A percentile compares a stretch with the other conserved stretches of the same genome.
These are phyloP conservation scores for Calonectria hongkongensis DNA, from an alignment of 2,329 filamentous ascomycete species.

Conservation along the genomic window DNA sequence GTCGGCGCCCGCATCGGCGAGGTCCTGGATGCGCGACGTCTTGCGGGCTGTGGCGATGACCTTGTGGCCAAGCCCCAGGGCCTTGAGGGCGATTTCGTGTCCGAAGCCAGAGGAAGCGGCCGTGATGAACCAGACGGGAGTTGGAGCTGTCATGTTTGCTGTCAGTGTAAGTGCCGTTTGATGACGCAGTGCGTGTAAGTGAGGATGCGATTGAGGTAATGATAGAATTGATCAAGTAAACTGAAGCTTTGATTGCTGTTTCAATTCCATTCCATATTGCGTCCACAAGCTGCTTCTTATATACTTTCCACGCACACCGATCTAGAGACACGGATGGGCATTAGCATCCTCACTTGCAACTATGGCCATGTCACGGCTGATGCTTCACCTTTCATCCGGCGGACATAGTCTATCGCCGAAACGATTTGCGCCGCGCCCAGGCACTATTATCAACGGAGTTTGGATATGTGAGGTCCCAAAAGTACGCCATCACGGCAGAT, in stretches of 20 bases:
- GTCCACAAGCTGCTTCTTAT: background rate
- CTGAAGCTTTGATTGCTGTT: background rate
- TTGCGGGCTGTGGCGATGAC: slow-evolving; percentile 71
- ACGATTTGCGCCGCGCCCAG: background rate
- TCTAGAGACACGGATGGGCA: background rate
- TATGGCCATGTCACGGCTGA: background rate
- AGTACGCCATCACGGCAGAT: too few relatives aligned
- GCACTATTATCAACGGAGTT: too few relatives aligned
- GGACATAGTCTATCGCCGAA: slow-evolving; percentile 27
- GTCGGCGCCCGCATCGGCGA: slow-evolving; percentile 65
- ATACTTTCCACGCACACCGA: background rate
- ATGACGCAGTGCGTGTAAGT: slow-evolving; percentile 9
- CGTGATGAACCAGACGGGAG: slow-evolving; percentile 71
- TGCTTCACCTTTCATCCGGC: background rate
- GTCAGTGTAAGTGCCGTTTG: slow-evolving; percentile 13
- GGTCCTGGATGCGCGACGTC: slow-evolving; percentile 61
- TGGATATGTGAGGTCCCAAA: too few relatives aligned
- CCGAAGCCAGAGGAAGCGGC: slow-evolving; percentile 73
- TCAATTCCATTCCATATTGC: background rate
- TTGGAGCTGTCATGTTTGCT: slow-evolving; percentile 37
- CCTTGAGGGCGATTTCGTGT: slow-evolving; percentile 63
- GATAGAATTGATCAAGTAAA: background rate
- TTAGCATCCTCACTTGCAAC: background rate
- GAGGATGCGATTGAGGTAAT: background rate
- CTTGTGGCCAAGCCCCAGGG: slow-evolving; percentile 67